Base-by-base conservation (phyloP, 2,329 filamentous ascomycete genomes). In the Aureobasidium sp. region DNA sequence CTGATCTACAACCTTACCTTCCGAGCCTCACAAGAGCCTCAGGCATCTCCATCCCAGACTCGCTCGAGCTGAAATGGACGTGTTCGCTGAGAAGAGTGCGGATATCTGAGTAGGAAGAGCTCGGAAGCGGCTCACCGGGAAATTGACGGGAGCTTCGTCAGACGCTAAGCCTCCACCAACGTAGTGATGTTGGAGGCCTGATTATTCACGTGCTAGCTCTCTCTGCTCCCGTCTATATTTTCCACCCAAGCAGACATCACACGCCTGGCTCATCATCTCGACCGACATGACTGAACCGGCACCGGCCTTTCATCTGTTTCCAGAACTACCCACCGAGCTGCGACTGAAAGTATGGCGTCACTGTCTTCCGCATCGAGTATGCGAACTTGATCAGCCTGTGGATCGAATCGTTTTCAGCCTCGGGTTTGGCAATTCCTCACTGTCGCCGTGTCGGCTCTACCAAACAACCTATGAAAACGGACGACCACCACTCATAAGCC, bases 1-100 rank as follows among this genome's bases (percentile, higher is more conserved):
- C 17, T 49, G 56, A 59, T 59, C 44, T 17, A 31, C 34, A 44
- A 59, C 34, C 17, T 34, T 49, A 6, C 34, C 5, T 25, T 15
- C 12, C 37, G 56, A 59, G 56, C 56, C 56, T 48, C 56, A 59
- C 2, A 8, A 39, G 20, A 52, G 48, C 48, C 31, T 15, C 48
- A 51, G n/a, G 17, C 11, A 7, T 5, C 22, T 45, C 11, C 34
- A 15, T 57, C 11, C 2, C 17, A 45, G 27, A 36, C 27, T 36
- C 6, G 15, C 12, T 45, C 15, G 12, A 27, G n/a, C 17, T 5
- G 9, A 20, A 15, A 15, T 34, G 22, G 12, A 9, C 12, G 2
- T 17, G 17, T 2, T 17, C 0, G 2, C 22, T 14, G 29, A n/a
- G 4, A 34, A 22, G 20, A 45, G n/a, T 12, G 11, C 20, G n/a